These are phyloP conservation scores for Pleodorina starrii DNA, from an alignment of 139 green algal genomes.

Conservation along the genomic window DNA sequence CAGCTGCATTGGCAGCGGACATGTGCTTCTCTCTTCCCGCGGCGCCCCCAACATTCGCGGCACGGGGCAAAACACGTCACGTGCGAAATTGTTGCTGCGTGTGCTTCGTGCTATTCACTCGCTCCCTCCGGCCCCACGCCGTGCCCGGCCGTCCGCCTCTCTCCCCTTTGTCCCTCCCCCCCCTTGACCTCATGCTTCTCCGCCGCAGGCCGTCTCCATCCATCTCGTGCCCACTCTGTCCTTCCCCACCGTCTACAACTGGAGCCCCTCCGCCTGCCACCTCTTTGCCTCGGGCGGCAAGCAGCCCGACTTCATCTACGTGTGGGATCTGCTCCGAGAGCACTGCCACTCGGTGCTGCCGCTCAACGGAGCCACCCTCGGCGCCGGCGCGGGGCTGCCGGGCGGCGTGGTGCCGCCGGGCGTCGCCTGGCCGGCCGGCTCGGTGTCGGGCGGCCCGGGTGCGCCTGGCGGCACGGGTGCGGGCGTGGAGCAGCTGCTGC, in stretches of 20 bases:
- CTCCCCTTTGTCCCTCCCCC: too few relatives aligned
- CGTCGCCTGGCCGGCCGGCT: constrained; percentile 23
- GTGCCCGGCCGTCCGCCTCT: too few relatives aligned
- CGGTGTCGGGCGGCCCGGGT: not conserved
- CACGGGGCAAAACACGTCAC: too few relatives aligned
- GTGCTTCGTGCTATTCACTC: too few relatives aligned
- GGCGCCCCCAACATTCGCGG: too few relatives aligned
- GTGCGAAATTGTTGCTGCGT: too few relatives aligned
- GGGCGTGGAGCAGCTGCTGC: constrained; percentile 49
- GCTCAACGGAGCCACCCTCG: not conserved
- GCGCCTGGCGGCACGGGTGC: not conserved
- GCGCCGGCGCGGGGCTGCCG: not conserved
- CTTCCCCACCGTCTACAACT: constrained; percentile 55
- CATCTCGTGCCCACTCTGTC: constrained; percentile 52
- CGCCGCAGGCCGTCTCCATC: constrained; percentile 51
- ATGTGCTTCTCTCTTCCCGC: too few relatives aligned
- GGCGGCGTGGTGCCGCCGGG: constrained; percentile 23
- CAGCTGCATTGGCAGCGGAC: too few relatives aligned
- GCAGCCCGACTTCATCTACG: constrained; percentile 69
- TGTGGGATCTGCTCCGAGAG: constrained; percentile 66
- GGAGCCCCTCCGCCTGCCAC: constrained; percentile 43
- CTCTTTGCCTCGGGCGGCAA: constrained; percentile 70
- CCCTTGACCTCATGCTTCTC: too few relatives aligned
- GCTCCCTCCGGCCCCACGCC: too few relatives aligned
- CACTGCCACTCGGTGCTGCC: constrained; percentile 47